These are phyloP conservation scores for Lachnellula cervina DNA, from an alignment of 2,329 filamentous ascomycete species.

Conservation along the genomic window DNA sequence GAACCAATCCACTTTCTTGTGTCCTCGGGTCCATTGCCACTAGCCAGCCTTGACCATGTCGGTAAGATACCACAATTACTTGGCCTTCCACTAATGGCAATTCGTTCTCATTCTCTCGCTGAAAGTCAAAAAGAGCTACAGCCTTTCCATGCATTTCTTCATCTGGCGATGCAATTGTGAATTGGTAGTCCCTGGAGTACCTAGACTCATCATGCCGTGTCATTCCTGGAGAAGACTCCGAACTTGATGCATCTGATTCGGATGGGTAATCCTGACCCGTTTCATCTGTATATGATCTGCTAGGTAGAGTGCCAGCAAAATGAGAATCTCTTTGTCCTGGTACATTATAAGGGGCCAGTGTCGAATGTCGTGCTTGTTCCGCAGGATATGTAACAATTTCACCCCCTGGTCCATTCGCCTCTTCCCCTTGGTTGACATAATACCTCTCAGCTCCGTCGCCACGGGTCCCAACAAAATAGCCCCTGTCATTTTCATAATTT, in stretches of 20 bases:
- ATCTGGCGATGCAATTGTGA: slow-evolving; percentile 90
- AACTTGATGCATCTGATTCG: slow-evolving; percentile 55
- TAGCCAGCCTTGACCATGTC: slow-evolving; percentile 94
- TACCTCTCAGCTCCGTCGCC: slow-evolving; percentile 70
- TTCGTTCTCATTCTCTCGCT: slow-evolving; percentile 93
- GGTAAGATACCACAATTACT: slow-evolving; percentile 92
- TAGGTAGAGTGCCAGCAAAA: slow-evolving; percentile 43
- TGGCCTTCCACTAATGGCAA: slow-evolving; percentile 88
- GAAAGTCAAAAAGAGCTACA: slow-evolving; percentile 92
- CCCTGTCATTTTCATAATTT: slow-evolving; percentile 55
- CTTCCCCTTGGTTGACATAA: slow-evolving; percentile 64
- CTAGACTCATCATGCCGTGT: slow-evolving; percentile 65
- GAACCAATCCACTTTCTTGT: slow-evolving; percentile 88
- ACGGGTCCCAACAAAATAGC: slow-evolving; percentile 62
- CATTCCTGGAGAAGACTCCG: slow-evolving; percentile 53
- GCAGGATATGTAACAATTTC: slow-evolving; percentile 76
- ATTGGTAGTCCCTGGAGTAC: slow-evolving; percentile 88
- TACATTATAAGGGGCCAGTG: slow-evolving; percentile 39
- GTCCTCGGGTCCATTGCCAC: slow-evolving; percentile 95
- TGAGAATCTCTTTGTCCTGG: slow-evolving; percentile 48
- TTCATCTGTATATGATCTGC: slow-evolving; percentile 34
- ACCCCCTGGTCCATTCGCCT: slow-evolving; percentile 71
- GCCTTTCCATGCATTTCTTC: slow-evolving; percentile 98
- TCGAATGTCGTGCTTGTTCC: slow-evolving; percentile 55
- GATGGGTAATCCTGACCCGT: slow-evolving; percentile 37